A percentile compares a stretch with the other conserved stretches of the same genome.
phyloP scores from a whole-genome alignment of 2,329 filamentous ascomycete species.

The Ceratocystiopsis brevicomis region DNA sequence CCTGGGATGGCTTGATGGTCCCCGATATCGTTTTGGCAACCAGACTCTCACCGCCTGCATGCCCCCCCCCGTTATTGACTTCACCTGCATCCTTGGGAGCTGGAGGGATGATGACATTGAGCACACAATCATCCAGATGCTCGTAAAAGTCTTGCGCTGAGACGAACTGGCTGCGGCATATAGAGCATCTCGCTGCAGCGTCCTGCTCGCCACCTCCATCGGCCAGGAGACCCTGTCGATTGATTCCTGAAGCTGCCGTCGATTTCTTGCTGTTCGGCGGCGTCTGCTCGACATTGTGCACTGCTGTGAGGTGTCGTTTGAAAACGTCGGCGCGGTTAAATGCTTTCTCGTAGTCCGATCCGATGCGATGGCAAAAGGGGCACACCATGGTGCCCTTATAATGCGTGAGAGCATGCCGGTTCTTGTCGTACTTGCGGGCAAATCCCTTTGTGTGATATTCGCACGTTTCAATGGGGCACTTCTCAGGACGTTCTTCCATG shows the following conservation, averaged over 20 bases:
- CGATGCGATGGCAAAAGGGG: constrained; percentile 80
- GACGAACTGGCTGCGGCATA: constrained; percentile 60
- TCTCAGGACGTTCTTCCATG: constrained; percentile 81
- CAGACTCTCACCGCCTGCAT: not conserved
- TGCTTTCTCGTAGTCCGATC: constrained; percentile 76
- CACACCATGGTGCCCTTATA: constrained; percentile 98
- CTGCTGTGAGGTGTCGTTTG: constrained; percentile 82
- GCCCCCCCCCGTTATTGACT: no score
- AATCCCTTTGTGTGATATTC: constrained; percentile 92
- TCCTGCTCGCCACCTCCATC: constrained; percentile 1
- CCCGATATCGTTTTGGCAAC: no score
- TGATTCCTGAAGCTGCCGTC: constrained; percentile 18
- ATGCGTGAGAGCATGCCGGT: constrained; percentile 84
- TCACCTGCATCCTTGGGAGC: constrained; percentile 15
- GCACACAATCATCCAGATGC: constrained; percentile 57
- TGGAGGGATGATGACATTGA: constrained; percentile 37
- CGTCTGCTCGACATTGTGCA: constrained; percentile 87
- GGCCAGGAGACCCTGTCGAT: constrained; percentile 6
- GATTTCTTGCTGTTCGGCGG: constrained; percentile 75
- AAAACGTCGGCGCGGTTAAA: constrained; percentile 96
- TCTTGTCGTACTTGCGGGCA: constrained; percentile 94
- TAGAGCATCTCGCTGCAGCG: constrained; percentile 58
- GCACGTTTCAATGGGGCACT: constrained; percentile 84
- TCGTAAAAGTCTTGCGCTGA: constrained; percentile 95
- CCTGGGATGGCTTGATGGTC: no score